Percentiles rank a stretch among this genome's conserved stretches.
phyloP scores from a whole-genome alignment of 176 grass and related monocot genomes.

The Guadua angustifolia region DNA sequence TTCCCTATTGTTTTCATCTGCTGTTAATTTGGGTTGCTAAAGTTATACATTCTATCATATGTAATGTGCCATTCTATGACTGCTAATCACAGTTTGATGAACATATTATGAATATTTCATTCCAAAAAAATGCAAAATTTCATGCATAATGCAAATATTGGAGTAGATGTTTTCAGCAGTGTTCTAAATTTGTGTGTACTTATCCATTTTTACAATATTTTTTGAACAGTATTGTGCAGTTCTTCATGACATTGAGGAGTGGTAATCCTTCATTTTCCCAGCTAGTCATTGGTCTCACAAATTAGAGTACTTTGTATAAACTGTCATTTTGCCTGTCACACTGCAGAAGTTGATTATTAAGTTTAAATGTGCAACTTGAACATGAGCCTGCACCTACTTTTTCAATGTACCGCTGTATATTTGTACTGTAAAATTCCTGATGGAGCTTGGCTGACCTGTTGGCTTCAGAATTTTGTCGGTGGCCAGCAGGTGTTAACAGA shows the following conservation, averaged over 20 bases:
- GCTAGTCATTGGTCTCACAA: neutral
- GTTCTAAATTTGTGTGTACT: neutral
- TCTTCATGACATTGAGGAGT: neutral
- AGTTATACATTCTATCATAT: neutral
- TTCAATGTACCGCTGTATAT: neutral
- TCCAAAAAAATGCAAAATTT: neutral
- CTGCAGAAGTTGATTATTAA: neutral
- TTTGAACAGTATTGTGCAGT: neutral
- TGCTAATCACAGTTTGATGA: neutral
- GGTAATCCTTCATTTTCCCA: neutral
- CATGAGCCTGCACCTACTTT: neutral
- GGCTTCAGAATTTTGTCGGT: conserved; percentile 42
- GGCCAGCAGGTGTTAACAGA: conserved; percentile 31
- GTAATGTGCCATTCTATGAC: neutral
- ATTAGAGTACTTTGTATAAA: neutral
- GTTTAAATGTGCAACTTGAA: neutral
- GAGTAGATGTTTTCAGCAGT: neutral
- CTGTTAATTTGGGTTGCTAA: neutral
- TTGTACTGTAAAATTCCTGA: conserved; percentile 40
- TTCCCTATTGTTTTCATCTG: neutral
- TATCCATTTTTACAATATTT: neutral
- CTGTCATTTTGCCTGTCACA: conserved; percentile 3
- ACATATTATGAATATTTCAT: neutral
- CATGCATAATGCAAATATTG: neutral
- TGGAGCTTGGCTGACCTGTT: conserved; percentile 26